Evolutionary conservation across 768 basidiomycete species (phyloP), one percentile per base, ranked within the genome.

Genomic region (Pleurotus citrinopileatus): DNA sequence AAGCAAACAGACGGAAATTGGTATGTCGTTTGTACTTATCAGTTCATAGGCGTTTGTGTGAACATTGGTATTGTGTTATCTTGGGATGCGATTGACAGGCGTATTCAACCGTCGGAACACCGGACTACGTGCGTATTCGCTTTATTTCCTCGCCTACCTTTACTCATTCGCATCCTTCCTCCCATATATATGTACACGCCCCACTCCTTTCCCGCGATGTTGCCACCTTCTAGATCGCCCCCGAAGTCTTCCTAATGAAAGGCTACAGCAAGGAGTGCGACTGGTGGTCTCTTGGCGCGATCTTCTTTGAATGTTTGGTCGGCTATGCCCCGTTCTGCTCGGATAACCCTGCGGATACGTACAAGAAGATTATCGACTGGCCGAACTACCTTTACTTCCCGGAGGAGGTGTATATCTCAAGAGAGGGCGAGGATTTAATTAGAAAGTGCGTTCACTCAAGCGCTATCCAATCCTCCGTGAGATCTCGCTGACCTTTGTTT

Each of bases 251-350:
- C 79, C 72, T 94, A 67, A 88, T 96, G 75, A 89, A 96, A 65
- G 96, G 96, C 3, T 99, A 99, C 62, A 94, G 94, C 43, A 95
- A 96, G 70, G 96, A 98, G 71, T 98, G 96, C 66, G 96, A 99
- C 71, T 99, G 96, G 96, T 99, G 96, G 96, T 98, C 96, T 32
- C 73, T 99, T 53, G 96, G 96, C 10, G 95, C 96, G 4, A 98
- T 99, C 69, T 97, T 95, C 86, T 99, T 95, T 66, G 96, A 99
- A 70, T 98, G 96, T 70, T 77, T 99, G 29, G 94, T 98, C 59
- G 96, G 96, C 57, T 98, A 95, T 67, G 94, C 96, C 13, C 96
- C 95, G 4, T 98, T 98, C 81, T 99, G 96, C 71, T 86, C 94
- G 3, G 94, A 98, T 65, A 94, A 93, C 64, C 95, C 96, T 13